phyloP scores from a whole-genome alignment of 2,329 filamentous ascomycete genomes.

The Paecilomyces sp. region DNA sequence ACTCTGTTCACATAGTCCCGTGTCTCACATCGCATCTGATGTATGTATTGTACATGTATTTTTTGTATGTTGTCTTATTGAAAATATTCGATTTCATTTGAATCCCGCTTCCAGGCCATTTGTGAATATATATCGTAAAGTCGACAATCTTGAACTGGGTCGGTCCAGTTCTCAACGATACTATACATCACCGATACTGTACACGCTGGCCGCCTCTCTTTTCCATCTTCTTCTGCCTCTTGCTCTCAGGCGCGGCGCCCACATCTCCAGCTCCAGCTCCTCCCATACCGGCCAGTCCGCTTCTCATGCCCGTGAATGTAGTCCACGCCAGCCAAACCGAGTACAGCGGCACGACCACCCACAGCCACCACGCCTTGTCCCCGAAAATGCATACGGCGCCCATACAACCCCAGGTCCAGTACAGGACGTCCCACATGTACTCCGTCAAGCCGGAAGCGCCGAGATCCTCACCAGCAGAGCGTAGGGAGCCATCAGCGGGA shows the following conservation, averaged over 20 bases:
- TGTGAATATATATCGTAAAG: not conserved
- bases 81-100: not conserved
- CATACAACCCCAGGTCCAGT: constrained; percentile 82
- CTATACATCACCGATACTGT: constrained; percentile 30
- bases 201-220: constrained; percentile 42
- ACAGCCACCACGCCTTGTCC: constrained; percentile 69
- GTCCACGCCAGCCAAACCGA: constrained; percentile 40
- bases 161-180: constrained; percentile 1
- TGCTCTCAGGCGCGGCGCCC: constrained; percentile 32
- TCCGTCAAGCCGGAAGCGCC: constrained; percentile 83
- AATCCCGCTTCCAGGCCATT: not conserved
- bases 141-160: not conserved
- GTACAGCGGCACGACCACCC: constrained; percentile 44
- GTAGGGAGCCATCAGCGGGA: constrained; percentile 57
- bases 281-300: constrained; percentile 33
- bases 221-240: constrained; percentile 48
- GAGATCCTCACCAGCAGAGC: constrained; percentile 77
- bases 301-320: constrained; percentile 41
- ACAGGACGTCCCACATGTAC: constrained; percentile 96
- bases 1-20: not conserved
- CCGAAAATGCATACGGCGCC: constrained; percentile 69
- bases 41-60: not conserved
- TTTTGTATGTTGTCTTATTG: not conserved
- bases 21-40: not conserved
- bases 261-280: constrained; percentile 22